phyloP scores from a whole-genome alignment of 352 stramenopile genomes.

The Pythium plurisporium region DNA sequence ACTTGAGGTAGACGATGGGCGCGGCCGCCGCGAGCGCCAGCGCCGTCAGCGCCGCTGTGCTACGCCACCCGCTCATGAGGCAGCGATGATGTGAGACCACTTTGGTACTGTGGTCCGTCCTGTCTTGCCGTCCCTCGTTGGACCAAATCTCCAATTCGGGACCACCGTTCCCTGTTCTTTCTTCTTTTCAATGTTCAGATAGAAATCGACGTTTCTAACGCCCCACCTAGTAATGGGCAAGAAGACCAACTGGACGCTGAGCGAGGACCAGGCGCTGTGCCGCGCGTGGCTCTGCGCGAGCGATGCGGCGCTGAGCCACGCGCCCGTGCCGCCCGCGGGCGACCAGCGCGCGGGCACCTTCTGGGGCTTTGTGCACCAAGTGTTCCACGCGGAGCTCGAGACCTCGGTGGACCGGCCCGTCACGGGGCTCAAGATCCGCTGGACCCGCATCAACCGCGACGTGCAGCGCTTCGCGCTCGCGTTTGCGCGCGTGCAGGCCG shows the following conservation, averaged over 20 bases:
- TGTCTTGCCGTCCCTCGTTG: conserved; percentile 22
- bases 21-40: conserved; percentile 15
- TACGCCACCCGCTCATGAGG: conserved; percentile 6
- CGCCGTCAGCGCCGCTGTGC: conserved; percentile 14
- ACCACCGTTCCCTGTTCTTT: neutral
- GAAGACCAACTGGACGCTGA: conserved; percentile 71
- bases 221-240: conserved; percentile 60
- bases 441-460: conserved; percentile 76
- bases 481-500: conserved; percentile 35
- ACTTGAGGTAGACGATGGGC: conserved; percentile 43
- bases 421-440: conserved; percentile 76
- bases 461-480: conserved; percentile 65
- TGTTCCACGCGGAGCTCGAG: conserved; percentile 68
- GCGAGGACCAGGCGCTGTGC: conserved; percentile 65
- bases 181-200: neutral
- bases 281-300: conserved; percentile 62
- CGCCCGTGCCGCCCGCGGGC: neutral
- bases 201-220: conserved; percentile 45
- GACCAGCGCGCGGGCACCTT: conserved; percentile 61
- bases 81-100: neutral
- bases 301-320: conserved; percentile 36
- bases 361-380: conserved; percentile 53
- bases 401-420: conserved; percentile 53
- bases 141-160: neutral
- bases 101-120: neutral